Evolutionary conservation across 257 asterid species (phyloP).

Genomic region (Solanum peruvianum): DNA sequence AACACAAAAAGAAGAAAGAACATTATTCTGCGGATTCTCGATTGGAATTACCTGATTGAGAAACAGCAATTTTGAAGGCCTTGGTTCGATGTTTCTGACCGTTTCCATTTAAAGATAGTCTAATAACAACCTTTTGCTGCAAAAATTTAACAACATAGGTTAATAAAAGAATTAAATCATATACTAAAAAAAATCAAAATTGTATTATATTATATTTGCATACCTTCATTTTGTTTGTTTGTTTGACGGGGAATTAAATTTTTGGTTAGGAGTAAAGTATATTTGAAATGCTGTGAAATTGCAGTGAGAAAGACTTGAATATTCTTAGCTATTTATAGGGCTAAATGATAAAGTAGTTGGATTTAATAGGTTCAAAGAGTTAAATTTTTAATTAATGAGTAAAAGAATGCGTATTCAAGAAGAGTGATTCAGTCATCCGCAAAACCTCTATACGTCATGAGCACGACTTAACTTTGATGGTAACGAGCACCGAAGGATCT

Average conservation of each 20-base stretch:
- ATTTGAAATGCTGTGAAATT: neutral
- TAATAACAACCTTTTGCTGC: conserved; percentile 2
- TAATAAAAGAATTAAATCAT: neutral
- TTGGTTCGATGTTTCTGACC: neutral
- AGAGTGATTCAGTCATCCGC: neutral
- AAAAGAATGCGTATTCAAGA: neutral
- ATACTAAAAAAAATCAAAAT: too few species aligned
- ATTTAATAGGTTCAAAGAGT: neutral
- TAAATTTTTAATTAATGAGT: too few species aligned
- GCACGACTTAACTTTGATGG: neutral
- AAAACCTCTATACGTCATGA: neutral
- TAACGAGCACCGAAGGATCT: too few species aligned
- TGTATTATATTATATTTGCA: neutral
- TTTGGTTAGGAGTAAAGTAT: neutral
- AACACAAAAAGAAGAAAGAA: too few species aligned
- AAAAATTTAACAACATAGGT: neutral
- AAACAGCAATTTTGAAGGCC: neutral
- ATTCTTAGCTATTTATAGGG: neutral
- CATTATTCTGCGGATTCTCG: too few species aligned
- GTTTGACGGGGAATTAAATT: neutral
- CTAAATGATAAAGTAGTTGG: too few species aligned
- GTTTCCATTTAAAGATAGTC: neutral
- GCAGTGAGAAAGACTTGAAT: neutral
- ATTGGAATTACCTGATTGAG: neutral
- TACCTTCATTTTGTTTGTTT: neutral